Base-by-base conservation (phyloP, 306 rosid genomes). In the Cicer chorassanicum region DNA sequence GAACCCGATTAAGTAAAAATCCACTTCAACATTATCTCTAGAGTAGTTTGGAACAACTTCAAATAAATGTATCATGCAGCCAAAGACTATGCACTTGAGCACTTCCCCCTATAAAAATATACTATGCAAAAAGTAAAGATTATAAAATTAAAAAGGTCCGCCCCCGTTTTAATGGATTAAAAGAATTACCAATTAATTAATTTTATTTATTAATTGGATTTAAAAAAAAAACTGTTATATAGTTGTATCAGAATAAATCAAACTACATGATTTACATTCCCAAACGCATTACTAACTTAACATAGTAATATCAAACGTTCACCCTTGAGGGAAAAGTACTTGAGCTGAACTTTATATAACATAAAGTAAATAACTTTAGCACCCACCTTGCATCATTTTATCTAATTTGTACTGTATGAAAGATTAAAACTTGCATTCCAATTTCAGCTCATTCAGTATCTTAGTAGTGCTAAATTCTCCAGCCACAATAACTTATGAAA, bases 361-460 rank as follows among this genome's bases (percentile, higher is more conserved):
- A 40, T 4, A n/a, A 39, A 53, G 38, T 1, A 74, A 72, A 8
- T 39, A 29, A 76, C 50, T 50, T 43, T 43, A 60, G 50, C 55
- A 74, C 81, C 61, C 79, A 90, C 91, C 89, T 54, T 45, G 80
- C 69, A 77, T 44, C 81, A 79, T 70, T 80, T 83, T 72, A 64
- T 86, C 80, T 14, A 64, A 76, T 64, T 77, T 74, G 68, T 60
- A 51, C 75, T 86, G 89, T 85, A 86, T 84, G 71, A 56, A 60
- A 73, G 19, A 73, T 43, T 63, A 79, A 78, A 80, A 44, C 69
- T 63, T 49, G 42, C 9, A 56, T 39, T 78, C 43, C 69, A 43
- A 7, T 19, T 57, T 21, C 49, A 48, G 21, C 44, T 44, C 46
- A 50, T 39, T 54, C 53, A 67, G 61, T 1, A 7, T 53, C 59